phyloP scores from a whole-genome alignment of 2,329 filamentous ascomycete genomes.

The Sporothrix protearum region DNA sequence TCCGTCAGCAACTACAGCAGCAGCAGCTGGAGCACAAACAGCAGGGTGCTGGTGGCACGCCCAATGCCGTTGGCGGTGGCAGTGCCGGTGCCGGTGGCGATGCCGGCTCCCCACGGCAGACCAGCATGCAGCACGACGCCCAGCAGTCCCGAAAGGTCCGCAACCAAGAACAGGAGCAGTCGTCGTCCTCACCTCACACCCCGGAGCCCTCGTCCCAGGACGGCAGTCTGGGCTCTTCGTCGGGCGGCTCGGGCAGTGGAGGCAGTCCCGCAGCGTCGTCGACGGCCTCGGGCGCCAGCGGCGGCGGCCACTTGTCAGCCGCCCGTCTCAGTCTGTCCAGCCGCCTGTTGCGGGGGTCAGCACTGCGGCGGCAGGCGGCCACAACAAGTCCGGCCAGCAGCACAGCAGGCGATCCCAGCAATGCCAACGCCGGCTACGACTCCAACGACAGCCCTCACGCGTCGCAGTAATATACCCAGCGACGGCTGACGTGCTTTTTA shows the following conservation, averaged over 20 bases:
- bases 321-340: slow-evolving; percentile 50
- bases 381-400: neutral
- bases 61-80: too few relatives aligned
- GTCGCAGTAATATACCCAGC: neutral
- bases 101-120: neutral
- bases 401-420: neutral
- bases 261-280: neutral
- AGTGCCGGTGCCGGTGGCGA: neutral
- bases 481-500: neutral
- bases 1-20: slow-evolving; percentile 23
- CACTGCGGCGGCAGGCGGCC: slow-evolving; percentile 9
- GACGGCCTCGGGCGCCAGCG: neutral
- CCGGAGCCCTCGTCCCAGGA: neutral
- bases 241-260: neutral
- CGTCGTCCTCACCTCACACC: neutral
- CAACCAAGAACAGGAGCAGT: slow-evolving; percentile 6
- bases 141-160: neutral
- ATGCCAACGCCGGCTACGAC: neutral
- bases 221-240: neutral
- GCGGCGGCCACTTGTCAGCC: slow-evolving; percentile 37
- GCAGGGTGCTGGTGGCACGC: neutral
- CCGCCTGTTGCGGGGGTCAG: slow-evolving; percentile 36
- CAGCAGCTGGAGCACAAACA: slow-evolving; percentile 20
- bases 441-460: neutral
- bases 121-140: slow-evolving; percentile 14